These are phyloP conservation scores for Phlyctochytrium bullatum DNA, from an alignment of 192 early-diverging fungal species.

Conservation along the genomic window DNA sequence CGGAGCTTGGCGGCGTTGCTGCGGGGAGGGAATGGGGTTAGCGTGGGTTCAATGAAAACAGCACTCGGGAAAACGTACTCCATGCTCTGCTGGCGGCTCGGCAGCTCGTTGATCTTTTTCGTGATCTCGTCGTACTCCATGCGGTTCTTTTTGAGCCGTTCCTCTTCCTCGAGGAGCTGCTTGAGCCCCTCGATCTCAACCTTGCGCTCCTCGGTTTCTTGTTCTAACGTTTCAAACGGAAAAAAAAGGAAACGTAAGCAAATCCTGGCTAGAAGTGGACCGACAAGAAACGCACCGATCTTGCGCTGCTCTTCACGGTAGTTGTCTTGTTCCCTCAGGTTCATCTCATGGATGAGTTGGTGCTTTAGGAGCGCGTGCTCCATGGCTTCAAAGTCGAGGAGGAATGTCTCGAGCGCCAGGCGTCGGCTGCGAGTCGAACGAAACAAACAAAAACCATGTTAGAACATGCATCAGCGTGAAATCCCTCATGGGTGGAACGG, in stretches of 20 bases:
- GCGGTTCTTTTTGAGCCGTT: conserved; percentile 43
- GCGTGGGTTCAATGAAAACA: too few relatives aligned
- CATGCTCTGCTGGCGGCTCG: conserved; percentile 15
- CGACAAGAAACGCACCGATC: conserved; percentile 27
- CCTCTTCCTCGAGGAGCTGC: conserved; percentile 39
- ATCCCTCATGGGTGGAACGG: conserved; percentile 7
- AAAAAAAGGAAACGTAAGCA: too few relatives aligned
- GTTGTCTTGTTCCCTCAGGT: conserved; percentile 41
- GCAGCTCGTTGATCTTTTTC: conserved; percentile 38
- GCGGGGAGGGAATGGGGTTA: background rate
- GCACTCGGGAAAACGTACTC: conserved; percentile 3
- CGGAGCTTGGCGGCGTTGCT: conserved; percentile 11
- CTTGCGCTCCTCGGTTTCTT: conserved; percentile 31
- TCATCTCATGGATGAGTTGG: conserved; percentile 52
- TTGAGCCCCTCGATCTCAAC: conserved; percentile 45
- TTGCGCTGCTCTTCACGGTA: conserved; percentile 36
- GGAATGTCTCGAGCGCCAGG: conserved; percentile 28
- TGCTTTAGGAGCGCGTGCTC: conserved; percentile 43
- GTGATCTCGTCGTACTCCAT: conserved; percentile 58
- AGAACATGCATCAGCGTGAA: too few relatives aligned
- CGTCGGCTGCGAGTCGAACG: too few relatives aligned
- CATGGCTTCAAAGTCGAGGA: conserved; percentile 44
- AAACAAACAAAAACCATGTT: too few relatives aligned
- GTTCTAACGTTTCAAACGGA: too few relatives aligned
- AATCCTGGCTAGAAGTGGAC: too few relatives aligned